Conservation (phyloP, 2,329 filamentous ascomycete species). For the Sporothrix sp. region DNA sequence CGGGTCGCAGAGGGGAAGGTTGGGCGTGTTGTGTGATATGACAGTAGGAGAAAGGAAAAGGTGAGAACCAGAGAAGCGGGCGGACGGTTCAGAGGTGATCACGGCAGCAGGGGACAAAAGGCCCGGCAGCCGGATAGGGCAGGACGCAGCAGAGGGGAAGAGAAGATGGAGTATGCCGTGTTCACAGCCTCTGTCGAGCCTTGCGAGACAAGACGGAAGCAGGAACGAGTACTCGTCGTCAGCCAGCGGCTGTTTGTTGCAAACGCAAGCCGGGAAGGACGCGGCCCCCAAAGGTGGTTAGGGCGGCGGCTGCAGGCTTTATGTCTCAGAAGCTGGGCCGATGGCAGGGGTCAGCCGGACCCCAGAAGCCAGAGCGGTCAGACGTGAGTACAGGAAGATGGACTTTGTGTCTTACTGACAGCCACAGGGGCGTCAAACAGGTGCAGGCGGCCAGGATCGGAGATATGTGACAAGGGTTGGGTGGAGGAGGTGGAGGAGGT, state of each 20-base stretch:
- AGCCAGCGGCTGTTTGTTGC: too few relatives aligned
- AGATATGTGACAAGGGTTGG: not conserved
- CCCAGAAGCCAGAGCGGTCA: not conserved
- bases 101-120: conserved; percentile 4
- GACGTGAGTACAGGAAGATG: not conserved
- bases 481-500: not conserved
- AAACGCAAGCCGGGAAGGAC: too few relatives aligned
- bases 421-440: not conserved
- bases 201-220: too few relatives aligned
- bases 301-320: not conserved
- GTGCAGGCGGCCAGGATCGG: too few relatives aligned
- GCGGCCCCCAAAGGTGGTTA: not conserved
- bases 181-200: too few relatives aligned
- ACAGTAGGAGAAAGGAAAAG: not conserved
- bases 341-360: conserved; percentile 1
- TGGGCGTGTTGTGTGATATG: not conserved
- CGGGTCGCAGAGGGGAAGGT: conserved; percentile 3
- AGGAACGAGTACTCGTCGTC: too few relatives aligned
- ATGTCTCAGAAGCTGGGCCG: conserved; percentile 10
- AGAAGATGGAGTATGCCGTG: too few relatives aligned
- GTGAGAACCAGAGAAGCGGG: conserved; percentile 4
- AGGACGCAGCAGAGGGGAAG: not conserved
- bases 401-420: too few relatives aligned
- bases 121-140: conserved; percentile 3
- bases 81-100: not conserved